phyloP scores from a whole-genome alignment of 169 alveolate genomes.

The Plasmodium fragile region DNA sequence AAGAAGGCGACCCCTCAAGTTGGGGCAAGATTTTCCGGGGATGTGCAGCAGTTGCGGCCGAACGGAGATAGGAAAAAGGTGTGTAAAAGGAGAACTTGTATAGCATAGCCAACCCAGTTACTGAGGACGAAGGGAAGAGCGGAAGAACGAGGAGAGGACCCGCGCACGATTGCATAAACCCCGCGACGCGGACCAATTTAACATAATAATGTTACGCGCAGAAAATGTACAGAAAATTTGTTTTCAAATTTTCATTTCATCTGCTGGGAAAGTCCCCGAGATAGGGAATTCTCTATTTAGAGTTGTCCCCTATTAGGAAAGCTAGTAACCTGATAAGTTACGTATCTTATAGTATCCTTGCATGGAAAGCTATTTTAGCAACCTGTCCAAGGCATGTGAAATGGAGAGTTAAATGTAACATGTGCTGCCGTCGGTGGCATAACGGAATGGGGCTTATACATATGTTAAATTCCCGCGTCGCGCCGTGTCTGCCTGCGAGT shows the following conservation, averaged over 20 bases:
- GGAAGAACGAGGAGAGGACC: background rate
- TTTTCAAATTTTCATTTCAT: slow-evolving; percentile 57
- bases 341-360: slow-evolving; percentile 40
- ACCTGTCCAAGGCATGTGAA: slow-evolving; percentile 30
- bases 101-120: background rate
- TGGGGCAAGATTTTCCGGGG: background rate
- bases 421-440: slow-evolving; percentile 43
- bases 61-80: background rate
- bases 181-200: slow-evolving; percentile 15
- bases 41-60: background rate
- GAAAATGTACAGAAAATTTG: slow-evolving; percentile 75
- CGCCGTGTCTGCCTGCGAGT: background rate
- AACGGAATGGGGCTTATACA: slow-evolving; percentile 77
- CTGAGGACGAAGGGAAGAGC: background rate
- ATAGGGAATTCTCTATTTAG: slow-evolving; percentile 7
- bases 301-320: slow-evolving; percentile 33
- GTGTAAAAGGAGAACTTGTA: background rate
- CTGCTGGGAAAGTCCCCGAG: slow-evolving; percentile 79
- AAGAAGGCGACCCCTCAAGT: background rate
- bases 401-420: slow-evolving; percentile 67
- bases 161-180: background rate
- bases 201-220: slow-evolving; percentile 74
- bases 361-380: background rate
- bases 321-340: slow-evolving; percentile 75
- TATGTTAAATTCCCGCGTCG: slow-evolving; percentile 49